These are phyloP conservation scores for Pholiota conissans DNA, from an alignment of 768 basidiomycete genomes.

Conservation along the genomic window DNA sequence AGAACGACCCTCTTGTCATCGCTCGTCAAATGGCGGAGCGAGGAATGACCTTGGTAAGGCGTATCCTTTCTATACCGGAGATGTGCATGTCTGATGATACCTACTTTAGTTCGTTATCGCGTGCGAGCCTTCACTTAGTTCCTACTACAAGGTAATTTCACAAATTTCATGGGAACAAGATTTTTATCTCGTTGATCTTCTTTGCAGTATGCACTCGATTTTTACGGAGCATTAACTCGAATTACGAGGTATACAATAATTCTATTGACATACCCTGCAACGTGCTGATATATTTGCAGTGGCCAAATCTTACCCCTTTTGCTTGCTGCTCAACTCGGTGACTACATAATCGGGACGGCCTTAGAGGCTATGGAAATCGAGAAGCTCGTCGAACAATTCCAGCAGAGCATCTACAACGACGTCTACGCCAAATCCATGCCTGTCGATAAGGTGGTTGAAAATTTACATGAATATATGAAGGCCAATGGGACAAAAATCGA, in stretches of 20 bases:
- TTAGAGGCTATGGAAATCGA: conserved; percentile 25
- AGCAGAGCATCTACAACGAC: conserved; percentile 23
- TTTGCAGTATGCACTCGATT: conserved; percentile 25
- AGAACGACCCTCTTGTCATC: conserved; percentile 24
- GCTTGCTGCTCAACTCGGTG: conserved; percentile 20
- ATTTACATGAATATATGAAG: conserved; percentile 17
- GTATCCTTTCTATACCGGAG: neutral
- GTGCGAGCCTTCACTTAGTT: conserved; percentile 41
- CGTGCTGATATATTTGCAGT: conserved; percentile 1
- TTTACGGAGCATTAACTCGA: conserved; percentile 21
- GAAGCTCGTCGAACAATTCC: conserved; percentile 19
- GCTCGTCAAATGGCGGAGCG: conserved; percentile 41
- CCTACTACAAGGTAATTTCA: conserved; percentile 3
- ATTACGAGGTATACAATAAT: conserved; percentile 15
- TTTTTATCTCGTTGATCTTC: too few species aligned
- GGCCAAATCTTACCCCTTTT: conserved; percentile 24
- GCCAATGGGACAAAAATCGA: conserved; percentile 19
- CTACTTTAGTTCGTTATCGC: conserved; percentile 48
- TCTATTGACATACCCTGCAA: neutral
- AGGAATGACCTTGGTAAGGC: conserved; percentile 49
- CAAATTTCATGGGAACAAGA: too few species aligned
- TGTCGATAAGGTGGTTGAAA: conserved; percentile 20
- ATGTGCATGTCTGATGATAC: neutral
- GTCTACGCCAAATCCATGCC: conserved; percentile 23
- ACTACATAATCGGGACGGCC: conserved; percentile 23